Base-by-base conservation (phyloP, 495 filamentous ascomycete genomes). In the Neurospora sp. region DNA sequence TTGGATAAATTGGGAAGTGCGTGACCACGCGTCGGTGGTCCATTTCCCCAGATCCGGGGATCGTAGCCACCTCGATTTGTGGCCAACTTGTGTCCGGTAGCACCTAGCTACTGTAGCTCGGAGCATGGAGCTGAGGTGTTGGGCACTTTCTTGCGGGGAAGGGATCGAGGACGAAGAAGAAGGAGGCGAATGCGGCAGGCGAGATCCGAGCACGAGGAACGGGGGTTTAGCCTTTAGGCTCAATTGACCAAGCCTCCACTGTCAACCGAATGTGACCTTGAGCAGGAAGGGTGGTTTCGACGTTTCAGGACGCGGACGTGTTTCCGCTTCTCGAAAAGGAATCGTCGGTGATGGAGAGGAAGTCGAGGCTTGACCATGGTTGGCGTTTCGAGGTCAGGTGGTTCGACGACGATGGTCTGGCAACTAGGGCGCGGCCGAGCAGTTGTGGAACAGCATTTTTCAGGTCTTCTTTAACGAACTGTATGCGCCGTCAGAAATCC, bases 171-270 rank as follows among this genome's bases (percentile, higher is more conserved):
- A n/a, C 37, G 70, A 38, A 72, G 18, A 48, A 27, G 14, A 59
- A 40, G 23, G 41, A n/a, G n/a, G 54, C 27, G 27, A 4, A 20
- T 39, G 37, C 54, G 69, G n/a, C 69, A 75, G 44, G 59, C 18
- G 62, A 41, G 71, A 72, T 73, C 72, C 74, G 74, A 71, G 39
- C 35, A 39, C 66, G 48, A 23, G 74, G 39, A 40, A 39, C 62
- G 38, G n/a, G 72, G 39, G 62, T 77, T 73, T 74, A 69, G 69
- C 72, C 46, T 73, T 77, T 75, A 76, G 77, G 69, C 74, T 79
- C 71, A 76, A 77, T 75, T 41, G 66, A 44, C 71, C 62, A 46
- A 72, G 70, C 48, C 41, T 7, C 71, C 72, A 69, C 40, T 70
- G 38, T 40, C 71, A 75, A 27, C 27, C 27, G 27, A 27, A 72